Base-by-base conservation (phyloP, 148 eudicot genomes). In the Drosera capensis region DNA sequence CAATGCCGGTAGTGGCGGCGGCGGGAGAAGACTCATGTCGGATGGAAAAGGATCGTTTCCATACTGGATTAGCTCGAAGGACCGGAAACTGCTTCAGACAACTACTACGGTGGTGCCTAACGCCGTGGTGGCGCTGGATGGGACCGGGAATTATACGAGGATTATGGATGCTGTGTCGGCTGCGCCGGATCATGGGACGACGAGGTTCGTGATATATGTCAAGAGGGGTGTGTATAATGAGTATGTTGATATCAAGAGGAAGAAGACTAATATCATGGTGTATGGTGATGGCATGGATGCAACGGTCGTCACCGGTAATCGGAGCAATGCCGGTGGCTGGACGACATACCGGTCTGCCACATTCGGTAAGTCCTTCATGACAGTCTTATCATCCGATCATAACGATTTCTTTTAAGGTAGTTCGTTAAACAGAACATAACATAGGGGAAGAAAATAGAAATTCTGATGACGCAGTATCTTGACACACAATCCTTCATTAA, bases 301-400 rank as follows among this genome's bases (percentile, higher is more conserved):
- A 0, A 87, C 96, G 0, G 41, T 87, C 22, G 67, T 87, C 18
- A 47, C 90, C 1, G 90, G 90, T 38, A 70, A 72, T 52, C 68
- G 57, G 2, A 87, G 29, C 52, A 68, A 59, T 45, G 38, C 66
- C 7, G 88, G 69, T 50, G 88, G 88, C 3, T 86, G 85, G 88
- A 79, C 85, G 30, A 79, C 94, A 0, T 86, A 71, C 36, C 57
- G 75, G 2, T 71, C 82, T 34, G 85, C 96, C n/a, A 86, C 94
- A 20, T 76, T 86, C 34, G 93, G 96, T 86, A 81, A 49, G 67
- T n/a, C n/a, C n/a, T n/a, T n/a, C n/a, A n/a, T n/a, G n/a, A n/a
- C n/a, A n/a, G n/a, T n/a, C n/a, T n/a, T n/a, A n/a, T n/a, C n/a
- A n/a, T n/a, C n/a, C n/a, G n/a, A n/a, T n/a, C n/a, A n/a, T n/a